Conservation (phyloP, 148 eudicot genomes). For the Simmondsia chinensis region DNA sequence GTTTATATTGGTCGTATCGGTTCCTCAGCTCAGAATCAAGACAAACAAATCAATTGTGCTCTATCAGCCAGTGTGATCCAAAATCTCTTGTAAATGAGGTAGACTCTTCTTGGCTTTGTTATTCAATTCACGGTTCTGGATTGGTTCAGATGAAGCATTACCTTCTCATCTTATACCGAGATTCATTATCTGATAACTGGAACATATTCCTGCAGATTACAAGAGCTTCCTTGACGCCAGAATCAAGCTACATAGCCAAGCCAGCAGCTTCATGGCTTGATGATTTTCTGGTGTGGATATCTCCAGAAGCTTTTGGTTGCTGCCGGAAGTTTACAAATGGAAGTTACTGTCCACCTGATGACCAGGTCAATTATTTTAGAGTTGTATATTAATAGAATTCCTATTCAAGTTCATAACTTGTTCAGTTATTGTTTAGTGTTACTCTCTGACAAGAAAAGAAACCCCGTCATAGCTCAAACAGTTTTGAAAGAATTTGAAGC, state of each 20-base stretch:
- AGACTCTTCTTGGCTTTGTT: background rate
- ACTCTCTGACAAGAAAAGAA: no score
- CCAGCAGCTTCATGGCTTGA: conserved; percentile 99
- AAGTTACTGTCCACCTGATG: conserved; percentile 90
- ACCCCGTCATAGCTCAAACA: background rate
- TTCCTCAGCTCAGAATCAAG: conserved; percentile 77
- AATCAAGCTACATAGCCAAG: conserved; percentile 89
- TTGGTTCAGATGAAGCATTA: background rate
- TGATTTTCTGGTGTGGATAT: conserved; percentile 95
- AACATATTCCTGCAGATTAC: conserved; percentile 48
- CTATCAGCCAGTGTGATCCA: conserved; percentile 87
- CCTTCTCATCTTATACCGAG: background rate
- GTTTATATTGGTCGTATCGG: background rate
- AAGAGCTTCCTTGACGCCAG: conserved; percentile 68
- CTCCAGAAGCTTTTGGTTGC: conserved; percentile 99
- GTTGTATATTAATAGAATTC: conserved; percentile 1
- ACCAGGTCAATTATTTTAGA: conserved; percentile 47
- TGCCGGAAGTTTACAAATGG: conserved; percentile 92
- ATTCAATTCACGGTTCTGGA: background rate
- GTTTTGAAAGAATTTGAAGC: background rate
- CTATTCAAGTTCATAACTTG: no score
- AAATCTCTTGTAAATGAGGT: conserved; percentile 96
- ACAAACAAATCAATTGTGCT: conserved; percentile 91
- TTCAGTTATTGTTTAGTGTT: no score
- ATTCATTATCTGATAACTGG: conserved; percentile 2